Conservation (phyloP, 2,329 filamentous ascomycete species). For the Pseudogymnoascus sp. region DNA sequence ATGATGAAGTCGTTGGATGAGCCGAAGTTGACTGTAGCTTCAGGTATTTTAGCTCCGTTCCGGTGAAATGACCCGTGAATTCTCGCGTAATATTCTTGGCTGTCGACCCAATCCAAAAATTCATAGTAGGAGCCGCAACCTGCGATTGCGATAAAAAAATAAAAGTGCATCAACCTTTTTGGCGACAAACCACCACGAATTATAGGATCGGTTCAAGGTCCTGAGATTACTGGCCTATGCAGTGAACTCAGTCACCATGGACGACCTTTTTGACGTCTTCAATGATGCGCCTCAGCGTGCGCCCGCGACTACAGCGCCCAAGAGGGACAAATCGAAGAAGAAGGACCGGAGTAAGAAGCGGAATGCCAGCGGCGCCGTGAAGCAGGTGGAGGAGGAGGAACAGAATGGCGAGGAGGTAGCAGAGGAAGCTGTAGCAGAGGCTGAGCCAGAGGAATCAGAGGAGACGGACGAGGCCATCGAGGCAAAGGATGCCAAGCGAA, state of each 20-base stretch:
- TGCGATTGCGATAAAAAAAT: slow-evolving; percentile 9
- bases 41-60: slow-evolving; percentile 7
- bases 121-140: slow-evolving; percentile 7
- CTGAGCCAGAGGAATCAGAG: slow-evolving; percentile 26
- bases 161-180: background rate
- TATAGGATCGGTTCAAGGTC: slow-evolving; percentile 6
- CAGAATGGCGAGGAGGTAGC: slow-evolving; percentile 59
- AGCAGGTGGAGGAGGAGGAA: slow-evolving; percentile 40
- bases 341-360: slow-evolving; percentile 72
- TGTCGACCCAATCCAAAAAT: slow-evolving; percentile 4
- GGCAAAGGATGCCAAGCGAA: slow-evolving; percentile 50
- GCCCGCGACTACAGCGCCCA: slow-evolving; percentile 26
- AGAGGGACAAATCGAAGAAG: slow-evolving; percentile 39
- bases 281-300: slow-evolving; percentile 55
- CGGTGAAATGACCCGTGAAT: background rate
- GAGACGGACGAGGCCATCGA: slow-evolving; percentile 36
- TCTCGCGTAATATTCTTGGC: slow-evolving; percentile 7
- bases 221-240: slow-evolving; percentile 6
- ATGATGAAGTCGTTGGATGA: slow-evolving; percentile 10
- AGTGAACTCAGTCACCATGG: slow-evolving; percentile 42
- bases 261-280: slow-evolving; percentile 78
- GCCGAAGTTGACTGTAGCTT: slow-evolving; percentile 10
- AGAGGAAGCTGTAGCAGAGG: slow-evolving; percentile 13
- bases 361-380: slow-evolving; percentile 73
- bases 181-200: background rate